Evolutionary conservation across 2,329 filamentous ascomycete species (phyloP), one percentile per base, ranked within the genome.

Genomic region (Fusarium compactum): DNA sequence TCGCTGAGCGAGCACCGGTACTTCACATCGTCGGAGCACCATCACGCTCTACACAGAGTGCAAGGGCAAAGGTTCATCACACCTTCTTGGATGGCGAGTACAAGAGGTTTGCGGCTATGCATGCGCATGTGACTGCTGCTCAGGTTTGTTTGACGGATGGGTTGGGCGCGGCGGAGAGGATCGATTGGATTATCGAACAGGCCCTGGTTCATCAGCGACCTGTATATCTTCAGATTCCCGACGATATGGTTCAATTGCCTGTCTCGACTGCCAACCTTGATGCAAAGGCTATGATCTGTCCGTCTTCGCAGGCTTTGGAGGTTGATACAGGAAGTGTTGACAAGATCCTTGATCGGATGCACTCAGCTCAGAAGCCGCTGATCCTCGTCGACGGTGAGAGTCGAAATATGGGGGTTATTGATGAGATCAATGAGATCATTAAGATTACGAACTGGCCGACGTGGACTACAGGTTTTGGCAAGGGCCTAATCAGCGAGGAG

Each of bases 121-220:
- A 58, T 24, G 12, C 30, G 5, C 62, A 65, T 51, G 62, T 65
- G 16, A 65, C 60, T 2, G 62, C 60, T 18, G 62, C 62, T 11
- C 62, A 65, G 27, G 46, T 46, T 15, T 15, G 53, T 8, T 34
- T 65, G 38, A 30, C 62, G 10, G 53, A 50, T 41, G 45, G 22
- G 2, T 29, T 32, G 16, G 51, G 25, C 2, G 62, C 62, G 1
- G 20, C 62, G 3, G 62, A 41, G 4, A 58, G 40, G 5, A 51
- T 65, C 9, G 60, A 65, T 20, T 65, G 62, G 62, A 16, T 65
- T 2, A 65, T 65, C 16, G 60, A 65, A 4, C 62, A 65, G 5
- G 60, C 60, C 0, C 29, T 65, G 27, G 12, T 65, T 0, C 22
- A 59, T 10, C 62, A 65, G 22, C 41, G 62, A 4, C 62, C 62